phyloP scores from a whole-genome alignment of 2,329 filamentous ascomycete genomes.

The Grosmannia penicillata region DNA sequence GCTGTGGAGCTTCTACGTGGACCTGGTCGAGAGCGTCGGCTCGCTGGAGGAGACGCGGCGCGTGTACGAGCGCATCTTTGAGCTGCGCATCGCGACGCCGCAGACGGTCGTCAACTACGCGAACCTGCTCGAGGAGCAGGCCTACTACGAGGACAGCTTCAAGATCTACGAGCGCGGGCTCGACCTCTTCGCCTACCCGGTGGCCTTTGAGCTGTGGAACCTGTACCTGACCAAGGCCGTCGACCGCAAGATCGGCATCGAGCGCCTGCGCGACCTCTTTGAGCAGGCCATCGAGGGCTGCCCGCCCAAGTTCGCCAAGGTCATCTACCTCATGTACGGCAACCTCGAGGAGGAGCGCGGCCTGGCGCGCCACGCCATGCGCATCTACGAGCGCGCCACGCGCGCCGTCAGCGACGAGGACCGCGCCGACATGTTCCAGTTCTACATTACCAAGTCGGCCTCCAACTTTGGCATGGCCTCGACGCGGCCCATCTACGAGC shows the following conservation, averaged over 20 bases:
- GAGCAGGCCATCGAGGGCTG: conserved; percentile 94
- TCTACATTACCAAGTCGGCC: conserved; percentile 82
- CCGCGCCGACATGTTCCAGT: conserved; percentile 94
- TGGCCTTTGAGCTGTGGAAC: conserved; percentile 98
- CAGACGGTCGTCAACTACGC: conserved; percentile 98
- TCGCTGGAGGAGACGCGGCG: conserved; percentile 83
- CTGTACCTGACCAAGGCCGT: conserved; percentile 95
- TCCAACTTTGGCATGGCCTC: conserved; percentile 96
- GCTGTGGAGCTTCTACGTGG: conserved; percentile 97
- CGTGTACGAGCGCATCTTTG: conserved; percentile 95
- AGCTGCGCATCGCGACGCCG: conserved; percentile 91
- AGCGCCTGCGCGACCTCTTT: conserved; percentile 84
- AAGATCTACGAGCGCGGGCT: conserved; percentile 93
- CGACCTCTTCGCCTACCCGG: conserved; percentile 96
- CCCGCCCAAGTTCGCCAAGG: conserved; percentile 89
- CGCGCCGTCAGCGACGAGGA: conserved; percentile 91
- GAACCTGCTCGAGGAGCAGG: conserved; percentile 83
- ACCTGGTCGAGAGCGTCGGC: conserved; percentile 88
- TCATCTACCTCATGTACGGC: conserved; percentile 95
- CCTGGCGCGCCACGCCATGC: conserved; percentile 90
- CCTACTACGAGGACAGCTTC: conserved; percentile 95
- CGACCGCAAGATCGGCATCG: conserved; percentile 89
- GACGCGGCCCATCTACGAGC: conserved; percentile 88
- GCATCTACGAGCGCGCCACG: conserved; percentile 95
- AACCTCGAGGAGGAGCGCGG: conserved; percentile 92